Percentiles rank a stretch among this genome's conserved stretches.
Conservation (phyloP, 441 rosid genomes). For the Populus hybrid region DNA sequence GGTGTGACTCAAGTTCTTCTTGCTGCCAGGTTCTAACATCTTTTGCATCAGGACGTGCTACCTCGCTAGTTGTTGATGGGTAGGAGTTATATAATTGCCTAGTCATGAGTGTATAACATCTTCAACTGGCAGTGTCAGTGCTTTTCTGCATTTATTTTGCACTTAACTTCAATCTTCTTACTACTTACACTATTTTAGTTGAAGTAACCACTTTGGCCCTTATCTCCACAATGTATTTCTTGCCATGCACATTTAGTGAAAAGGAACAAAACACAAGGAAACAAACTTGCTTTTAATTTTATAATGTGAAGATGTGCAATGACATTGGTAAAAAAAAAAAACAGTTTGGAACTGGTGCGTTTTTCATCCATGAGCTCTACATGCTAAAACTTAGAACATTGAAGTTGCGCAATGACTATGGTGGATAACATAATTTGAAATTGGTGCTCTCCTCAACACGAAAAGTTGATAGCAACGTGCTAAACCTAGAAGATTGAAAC, state of each 20-base stretch:
- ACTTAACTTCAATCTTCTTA: not conserved
- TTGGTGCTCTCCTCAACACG: not conserved
- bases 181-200: not conserved
- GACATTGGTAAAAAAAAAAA: not conserved
- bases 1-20: conserved; percentile 22
- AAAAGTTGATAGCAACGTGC: not conserved
- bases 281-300: not conserved
- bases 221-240: not conserved
- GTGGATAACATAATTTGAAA: not conserved
- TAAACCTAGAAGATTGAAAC: not conserved
- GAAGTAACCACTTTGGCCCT: not conserved
- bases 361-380: not conserved
- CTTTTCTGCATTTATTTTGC: not conserved
- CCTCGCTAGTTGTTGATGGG: conserved; percentile 97
- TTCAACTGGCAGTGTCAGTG: not conserved
- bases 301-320: not conserved
- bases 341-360: not conserved
- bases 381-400: not conserved
- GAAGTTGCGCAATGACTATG: not conserved
- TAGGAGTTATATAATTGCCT: conserved; percentile 28
- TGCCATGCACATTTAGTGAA: not conserved
- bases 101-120: not conserved
- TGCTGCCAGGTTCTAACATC: conserved; percentile 91
- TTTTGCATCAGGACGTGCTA: conserved; percentile 98
- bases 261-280: not conserved